Conservation (phyloP, 2,329 filamentous ascomycete species). For the Aspergillus pseudoglaucus region DNA sequence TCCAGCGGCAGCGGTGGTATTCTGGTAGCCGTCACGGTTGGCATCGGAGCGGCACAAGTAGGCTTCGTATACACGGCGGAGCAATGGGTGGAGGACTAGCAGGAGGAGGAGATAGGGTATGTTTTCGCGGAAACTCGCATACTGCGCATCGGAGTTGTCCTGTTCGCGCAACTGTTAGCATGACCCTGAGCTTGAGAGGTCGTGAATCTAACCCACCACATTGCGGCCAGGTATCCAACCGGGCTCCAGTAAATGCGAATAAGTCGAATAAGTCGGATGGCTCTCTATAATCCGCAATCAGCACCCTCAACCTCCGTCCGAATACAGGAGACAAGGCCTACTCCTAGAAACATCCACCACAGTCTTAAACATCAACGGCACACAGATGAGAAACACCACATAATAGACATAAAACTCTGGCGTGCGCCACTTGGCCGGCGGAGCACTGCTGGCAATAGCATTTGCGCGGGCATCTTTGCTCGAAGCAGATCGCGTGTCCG, state of each 20-base stretch:
- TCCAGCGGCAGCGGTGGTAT: conserved; percentile 26
- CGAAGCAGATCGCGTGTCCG: conserved; percentile 43
- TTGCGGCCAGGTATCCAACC: conserved; percentile 92
- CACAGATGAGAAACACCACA: conserved; percentile 55
- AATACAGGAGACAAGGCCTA: conserved; percentile 36
- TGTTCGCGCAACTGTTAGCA: conserved; percentile 30
- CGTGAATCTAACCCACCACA: conserved; percentile 54
- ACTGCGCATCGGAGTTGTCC: conserved; percentile 89
- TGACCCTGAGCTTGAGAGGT: too few relatives aligned
- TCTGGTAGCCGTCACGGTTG: too few relatives aligned
- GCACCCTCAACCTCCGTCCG: not conserved
- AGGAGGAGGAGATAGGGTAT: conserved; percentile 72
- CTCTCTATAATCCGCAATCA: conserved; percentile 50
- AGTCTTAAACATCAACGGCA: conserved; percentile 89
- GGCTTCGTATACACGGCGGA: conserved; percentile 65
- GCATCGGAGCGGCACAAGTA: conserved; percentile 38
- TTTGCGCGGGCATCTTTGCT: conserved; percentile 31
- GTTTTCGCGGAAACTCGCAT: conserved; percentile 76
- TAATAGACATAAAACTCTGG: conserved; percentile 82
- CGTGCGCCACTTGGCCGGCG: conserved; percentile 73
- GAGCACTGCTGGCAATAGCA: conserved; percentile 41
- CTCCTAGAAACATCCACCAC: conserved; percentile 78
- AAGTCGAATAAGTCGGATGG: conserved; percentile 74
- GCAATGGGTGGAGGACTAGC: conserved; percentile 69
- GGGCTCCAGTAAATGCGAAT: conserved; percentile 60